phyloP scores from a whole-genome alignment of 2,329 filamentous ascomycete species.

The Xylariaceae sp. region DNA sequence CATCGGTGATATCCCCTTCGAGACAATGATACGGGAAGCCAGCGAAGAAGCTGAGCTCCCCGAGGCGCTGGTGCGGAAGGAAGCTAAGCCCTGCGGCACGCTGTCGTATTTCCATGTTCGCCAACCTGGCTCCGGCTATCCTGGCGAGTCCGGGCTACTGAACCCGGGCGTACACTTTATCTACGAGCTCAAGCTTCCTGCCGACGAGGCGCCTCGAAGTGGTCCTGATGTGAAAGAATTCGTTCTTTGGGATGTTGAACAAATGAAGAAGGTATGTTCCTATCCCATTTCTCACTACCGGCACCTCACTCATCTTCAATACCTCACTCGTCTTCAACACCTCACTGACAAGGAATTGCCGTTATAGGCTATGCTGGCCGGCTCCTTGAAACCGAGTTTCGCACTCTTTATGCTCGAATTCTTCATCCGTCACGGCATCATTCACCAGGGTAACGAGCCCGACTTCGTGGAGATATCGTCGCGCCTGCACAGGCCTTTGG shows the following conservation, averaged over 20 bases:
- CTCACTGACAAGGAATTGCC: no score
- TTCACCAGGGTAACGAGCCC: conserved; percentile 61
- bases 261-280: conserved; percentile 39
- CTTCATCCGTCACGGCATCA: conserved; percentile 63
- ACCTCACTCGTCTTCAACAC: no score
- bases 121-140: conserved; percentile 52
- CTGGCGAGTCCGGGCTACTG: conserved; percentile 55
- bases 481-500: conserved; percentile 25
- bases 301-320: no score
- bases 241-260: conserved; percentile 51
- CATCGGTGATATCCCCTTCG: conserved; percentile 58
- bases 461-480: conserved; percentile 59
- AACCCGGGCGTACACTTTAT: conserved; percentile 68
- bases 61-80: conserved; percentile 51
- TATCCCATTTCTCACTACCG: no score
- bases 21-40: conserved; percentile 64
- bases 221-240: conserved; percentile 58
- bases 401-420: conserved; percentile 66
- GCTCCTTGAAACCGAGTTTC: conserved; percentile 71
- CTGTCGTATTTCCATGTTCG: conserved; percentile 66
- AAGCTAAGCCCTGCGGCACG: conserved; percentile 52
- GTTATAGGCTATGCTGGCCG: conserved; percentile 46
- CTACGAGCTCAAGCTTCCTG: conserved; percentile 62
- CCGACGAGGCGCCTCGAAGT: conserved; percentile 50
- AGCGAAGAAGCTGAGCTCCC: conserved; percentile 68